Percentiles rank a stretch among this genome's conserved stretches.
Evolutionary conservation across 805 yeast genomes (phyloP).

Genomic region (Barnettozyma vustinii): DNA sequence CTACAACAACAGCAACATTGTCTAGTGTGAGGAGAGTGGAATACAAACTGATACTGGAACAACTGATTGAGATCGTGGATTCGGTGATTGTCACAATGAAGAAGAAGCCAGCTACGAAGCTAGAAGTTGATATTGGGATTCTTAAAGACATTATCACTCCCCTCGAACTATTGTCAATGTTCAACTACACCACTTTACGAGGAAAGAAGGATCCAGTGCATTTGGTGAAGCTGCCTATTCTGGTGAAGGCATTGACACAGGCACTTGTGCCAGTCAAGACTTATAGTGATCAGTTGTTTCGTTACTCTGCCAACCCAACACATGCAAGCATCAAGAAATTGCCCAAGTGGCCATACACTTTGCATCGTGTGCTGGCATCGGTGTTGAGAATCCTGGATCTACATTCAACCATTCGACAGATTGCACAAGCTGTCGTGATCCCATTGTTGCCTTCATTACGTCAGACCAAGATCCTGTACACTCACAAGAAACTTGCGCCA

Average conservation of each 20-base stretch:
- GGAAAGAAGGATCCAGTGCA: constrained; percentile 24
- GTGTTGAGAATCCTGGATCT: constrained; percentile 36
- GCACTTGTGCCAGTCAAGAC: constrained; percentile 15
- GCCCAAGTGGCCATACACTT: constrained; percentile 34
- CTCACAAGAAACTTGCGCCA: constrained; percentile 23
- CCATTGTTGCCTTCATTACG: constrained; percentile 34
- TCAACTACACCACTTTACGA: constrained; percentile 25
- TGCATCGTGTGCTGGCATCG: constrained; percentile 42
- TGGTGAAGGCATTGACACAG: constrained; percentile 22
- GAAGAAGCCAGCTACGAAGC: constrained; percentile 13
- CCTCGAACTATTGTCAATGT: constrained; percentile 30
- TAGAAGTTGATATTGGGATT: constrained; percentile 25
- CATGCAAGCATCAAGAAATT: constrained; percentile 25
- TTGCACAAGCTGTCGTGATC: constrained; percentile 38
- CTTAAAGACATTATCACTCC: constrained; percentile 31
- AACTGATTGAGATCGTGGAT: constrained; percentile 17
- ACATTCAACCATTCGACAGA: constrained; percentile 33
- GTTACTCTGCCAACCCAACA: constrained; percentile 19
- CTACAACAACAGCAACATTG: neutral
- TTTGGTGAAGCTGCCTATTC: constrained; percentile 25
- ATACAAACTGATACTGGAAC: constrained; percentile 1
- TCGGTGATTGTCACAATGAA: constrained; percentile 27
- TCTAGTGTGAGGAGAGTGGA: neutral
- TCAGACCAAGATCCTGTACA: constrained; percentile 32
- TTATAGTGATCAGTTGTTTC: constrained; percentile 24